Evolutionary conservation across 2,329 filamentous ascomycete genomes (phyloP), one percentile per base, ranked within the genome.

Genomic region (Trichophyton equinum): DNA sequence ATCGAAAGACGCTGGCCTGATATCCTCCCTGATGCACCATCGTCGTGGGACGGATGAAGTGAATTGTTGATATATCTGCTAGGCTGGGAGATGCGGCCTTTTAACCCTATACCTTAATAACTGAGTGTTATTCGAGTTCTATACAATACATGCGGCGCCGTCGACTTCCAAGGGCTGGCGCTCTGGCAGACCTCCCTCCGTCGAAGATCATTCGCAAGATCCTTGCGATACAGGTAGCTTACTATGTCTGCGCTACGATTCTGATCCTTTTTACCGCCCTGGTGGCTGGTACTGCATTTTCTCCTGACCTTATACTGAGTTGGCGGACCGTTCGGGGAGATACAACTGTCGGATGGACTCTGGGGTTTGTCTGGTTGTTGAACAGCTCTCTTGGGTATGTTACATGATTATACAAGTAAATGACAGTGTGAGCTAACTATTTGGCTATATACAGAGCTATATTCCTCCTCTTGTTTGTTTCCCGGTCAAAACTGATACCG

Each of bases 401-500:
- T 61, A 63, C 25, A 13, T 6, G 27, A 7, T 30, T 30, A 11
- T 55, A 22, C 15, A 42, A 1, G 11, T 18, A 9, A 8, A 18
- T 6, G 30, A 18, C 38, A 8, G n/a, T 6, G 36, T 6, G n/a
- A n/a, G 15, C 40, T 11, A 40, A 56, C 15, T 27, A 18, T 13
- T 22, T 30, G 11, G 15, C 51, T 38, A 15, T 56, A 20, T 38
- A 20, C 4, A 97, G 92, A 71, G 84, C 89, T 47, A 84, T 95
- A 62, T 88, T 90, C 47, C 86, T 96, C 62, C 84, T 96, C 58
- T 76, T 92, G 60, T 79, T 97, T 62, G 84, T 99, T 66, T 85
- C 87, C 20, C 89, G 94, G 64, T 94, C 88, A 56, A 97, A 97
- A 74, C 87, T 97, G 63, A 88, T 97, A 58, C 90, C 90, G 66